Evolutionary conservation across 768 basidiomycete genomes (phyloP).

Genomic region (Crassisporium funariophilum): DNA sequence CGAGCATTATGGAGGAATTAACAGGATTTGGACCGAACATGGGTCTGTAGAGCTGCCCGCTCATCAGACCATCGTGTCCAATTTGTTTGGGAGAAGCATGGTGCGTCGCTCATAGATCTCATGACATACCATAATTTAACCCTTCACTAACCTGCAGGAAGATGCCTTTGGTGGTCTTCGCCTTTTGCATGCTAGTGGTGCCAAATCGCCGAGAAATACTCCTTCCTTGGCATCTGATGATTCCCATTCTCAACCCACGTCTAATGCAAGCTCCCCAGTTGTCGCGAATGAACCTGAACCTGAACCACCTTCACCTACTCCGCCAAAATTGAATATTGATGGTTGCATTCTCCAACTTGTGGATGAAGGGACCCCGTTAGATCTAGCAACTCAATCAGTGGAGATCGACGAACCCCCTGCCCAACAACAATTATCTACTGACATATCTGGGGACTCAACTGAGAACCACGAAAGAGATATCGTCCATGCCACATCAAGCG

Average conservation of each 20-base stretch:
- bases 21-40: not conserved
- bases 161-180: constrained; percentile 8
- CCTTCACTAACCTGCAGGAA: constrained; percentile 2
- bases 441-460: no score
- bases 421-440: no score
- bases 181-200: constrained; percentile 1
- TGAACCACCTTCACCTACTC: no score
- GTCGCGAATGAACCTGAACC: no score
- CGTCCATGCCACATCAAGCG: no score
- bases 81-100: constrained; percentile 8
- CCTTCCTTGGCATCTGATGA: constrained; percentile 14
- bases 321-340: no score
- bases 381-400: no score
- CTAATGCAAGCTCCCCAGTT: not conserved
- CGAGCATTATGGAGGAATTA: no score
- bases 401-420: no score
- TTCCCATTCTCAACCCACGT: not conserved
- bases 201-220: not conserved
- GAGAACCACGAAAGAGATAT: no score
- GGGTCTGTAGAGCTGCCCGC: not conserved
- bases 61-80: not conserved
- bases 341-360: no score
- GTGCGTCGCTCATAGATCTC: constrained; percentile 7
- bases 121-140: not conserved
- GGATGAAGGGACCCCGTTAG: no score